Base-by-base conservation (phyloP, 2,329 filamentous ascomycete species). In the Anthostomella pinea region DNA sequence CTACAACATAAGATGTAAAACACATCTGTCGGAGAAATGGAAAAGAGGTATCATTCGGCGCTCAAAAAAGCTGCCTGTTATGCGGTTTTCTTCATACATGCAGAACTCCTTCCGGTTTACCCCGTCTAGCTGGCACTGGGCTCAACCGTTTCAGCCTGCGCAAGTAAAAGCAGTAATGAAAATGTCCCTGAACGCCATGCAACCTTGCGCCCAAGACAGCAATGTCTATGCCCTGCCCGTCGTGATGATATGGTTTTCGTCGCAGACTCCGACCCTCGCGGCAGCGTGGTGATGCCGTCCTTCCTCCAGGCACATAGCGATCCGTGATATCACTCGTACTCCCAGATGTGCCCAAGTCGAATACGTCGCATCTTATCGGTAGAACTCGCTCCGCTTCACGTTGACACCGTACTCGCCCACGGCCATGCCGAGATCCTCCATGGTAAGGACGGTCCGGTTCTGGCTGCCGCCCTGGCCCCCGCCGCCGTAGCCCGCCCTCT, bases 401-500 rank as follows among this genome's bases (percentile, higher is more conserved):
- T 95, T 98, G 34, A 98, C 89, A 1, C 93, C 93, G 60, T 97
- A 98, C 71, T 98, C 93, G 20, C 87, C 87, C 19, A 97, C 91
- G 1, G 93, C 93, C 89, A 97, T 97, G 11, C 93, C 93, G 54
- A 98, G 65, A 63, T 98, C 93, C 67, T 98, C 93, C 93, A 98
- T 97, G 1, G 93, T 97, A 45, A 98, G 72, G 37, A 98, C 91
- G 13, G 93, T 96, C 46, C 89, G 77, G 47, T 94, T 95, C 68
- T 94, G 87, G 37, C 82, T 86, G 2, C 87, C 87, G 18, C 90
- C 89, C 56, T 89, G 87, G 0, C 90, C 90, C 51, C 91, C 91
- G 46, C 91, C 93, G 11, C 87, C 88, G 57, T 83, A 91, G 1
- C 87, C 87, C 16, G 85, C 79, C 33, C 87, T 70, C 67, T 90